A percentile compares a stretch with the other conserved stretches of the same genome.
Conservation (phyloP, 306 rosid genomes). For the Astragalus glycyphyllos region DNA sequence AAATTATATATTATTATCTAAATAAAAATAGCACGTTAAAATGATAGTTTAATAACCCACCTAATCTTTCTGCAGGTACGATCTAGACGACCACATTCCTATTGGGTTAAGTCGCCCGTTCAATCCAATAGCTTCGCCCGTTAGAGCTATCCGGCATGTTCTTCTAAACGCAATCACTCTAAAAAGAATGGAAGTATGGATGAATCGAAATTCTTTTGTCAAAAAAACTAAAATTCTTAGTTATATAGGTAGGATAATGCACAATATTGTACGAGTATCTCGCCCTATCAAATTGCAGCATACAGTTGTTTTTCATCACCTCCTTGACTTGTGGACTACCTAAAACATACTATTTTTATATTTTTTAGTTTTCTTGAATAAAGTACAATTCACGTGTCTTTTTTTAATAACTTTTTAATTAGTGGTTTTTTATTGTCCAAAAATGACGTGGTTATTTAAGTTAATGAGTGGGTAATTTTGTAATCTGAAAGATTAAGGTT, state of each 20-base stretch:
- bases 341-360: not conserved
- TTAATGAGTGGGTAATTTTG: no score
- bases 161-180: no score
- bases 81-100: no score
- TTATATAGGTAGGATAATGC: not conserved
- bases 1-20: not conserved
- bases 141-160: no score
- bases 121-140: no score
- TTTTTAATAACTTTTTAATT: not conserved
- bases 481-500: not conserved
- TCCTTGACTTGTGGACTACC: not conserved
- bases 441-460: not conserved
- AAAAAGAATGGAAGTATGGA: no score
- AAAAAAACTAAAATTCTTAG: no score
- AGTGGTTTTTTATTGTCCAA: not conserved
- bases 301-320: not conserved
- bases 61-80: no score
- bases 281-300: not conserved
- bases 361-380: not conserved
- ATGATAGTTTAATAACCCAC: not conserved
- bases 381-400: not conserved
- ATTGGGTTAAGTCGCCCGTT: no score
- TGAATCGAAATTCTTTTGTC: no score
- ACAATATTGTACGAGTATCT: not conserved
- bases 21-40: not conserved